Evolutionary conservation across 1,139 yeast genomes (phyloP).

Genomic region (Pneumocystis sp.): DNA sequence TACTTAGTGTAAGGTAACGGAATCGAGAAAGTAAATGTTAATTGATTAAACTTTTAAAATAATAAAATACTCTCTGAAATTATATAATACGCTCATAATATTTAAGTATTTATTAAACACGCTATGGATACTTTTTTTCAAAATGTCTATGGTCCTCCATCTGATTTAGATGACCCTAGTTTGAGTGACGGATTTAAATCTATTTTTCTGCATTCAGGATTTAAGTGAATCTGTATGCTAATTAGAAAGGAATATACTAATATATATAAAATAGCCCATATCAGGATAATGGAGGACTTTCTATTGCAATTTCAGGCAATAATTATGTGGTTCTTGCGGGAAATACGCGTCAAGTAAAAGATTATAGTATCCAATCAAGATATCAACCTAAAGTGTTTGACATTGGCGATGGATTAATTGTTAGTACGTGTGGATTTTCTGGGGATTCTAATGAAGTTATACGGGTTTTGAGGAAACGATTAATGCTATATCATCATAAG

Average conservation of each 20-base stretch:
- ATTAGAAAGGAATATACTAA: not conserved
- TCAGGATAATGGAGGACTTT: constrained; percentile 87
- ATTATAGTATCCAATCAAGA: constrained; percentile 85
- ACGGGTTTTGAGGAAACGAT: constrained; percentile 31
- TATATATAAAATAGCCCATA: not conserved
- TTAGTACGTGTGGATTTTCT: constrained; percentile 91
- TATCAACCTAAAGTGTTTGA: constrained; percentile 81
- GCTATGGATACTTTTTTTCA: not conserved
- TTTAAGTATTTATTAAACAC: too few species aligned
- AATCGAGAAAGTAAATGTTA: not conserved
- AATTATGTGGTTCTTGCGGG: constrained; percentile 96
- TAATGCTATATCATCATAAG: constrained; percentile 81
- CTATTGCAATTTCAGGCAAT: constrained; percentile 91
- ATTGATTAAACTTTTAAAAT: too few species aligned
- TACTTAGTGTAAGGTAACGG: not conserved
- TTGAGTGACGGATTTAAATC: not conserved
- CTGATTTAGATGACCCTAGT: not conserved
- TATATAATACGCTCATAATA: not conserved
- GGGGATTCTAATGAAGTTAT: constrained; percentile 82
- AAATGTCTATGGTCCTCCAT: not conserved
- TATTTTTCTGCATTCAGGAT: not conserved
- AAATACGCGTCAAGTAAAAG: constrained; percentile 91
- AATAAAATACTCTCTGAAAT: too few species aligned
- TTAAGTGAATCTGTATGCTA: not conserved
- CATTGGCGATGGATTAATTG: constrained; percentile 73